phyloP scores from a whole-genome alignment of 2,329 filamentous ascomycete genomes.

The Sporothrix sp. region DNA sequence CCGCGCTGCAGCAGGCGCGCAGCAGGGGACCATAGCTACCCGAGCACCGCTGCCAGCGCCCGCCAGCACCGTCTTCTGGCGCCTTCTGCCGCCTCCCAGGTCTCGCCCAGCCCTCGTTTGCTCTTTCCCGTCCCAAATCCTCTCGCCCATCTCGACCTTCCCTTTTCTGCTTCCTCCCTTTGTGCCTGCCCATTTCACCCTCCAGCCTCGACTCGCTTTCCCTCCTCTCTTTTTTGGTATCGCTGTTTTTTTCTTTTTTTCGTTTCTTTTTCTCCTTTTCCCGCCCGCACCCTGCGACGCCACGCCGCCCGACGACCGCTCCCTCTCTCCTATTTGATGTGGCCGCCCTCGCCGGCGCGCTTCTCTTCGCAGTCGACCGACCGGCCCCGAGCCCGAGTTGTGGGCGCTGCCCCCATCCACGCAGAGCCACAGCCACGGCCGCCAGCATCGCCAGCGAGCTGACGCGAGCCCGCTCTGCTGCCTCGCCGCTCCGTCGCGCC shows the following conservation, averaged over 20 bases:
- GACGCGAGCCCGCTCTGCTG: background rate
- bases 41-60: background rate
- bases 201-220: slow-evolving; percentile 3
- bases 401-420: slow-evolving; percentile 16
- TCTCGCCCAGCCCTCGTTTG: slow-evolving; percentile 21
- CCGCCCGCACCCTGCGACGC: background rate
- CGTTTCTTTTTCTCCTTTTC: slow-evolving; percentile 3
- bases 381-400: slow-evolving; percentile 16
- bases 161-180: slow-evolving; percentile 6
- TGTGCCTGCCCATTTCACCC: slow-evolving; percentile 1
- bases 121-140: slow-evolving; percentile 15
- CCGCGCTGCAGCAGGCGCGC: too few relatives aligned
- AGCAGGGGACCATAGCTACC: slow-evolving; percentile 1
- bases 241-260: slow-evolving; percentile 6
- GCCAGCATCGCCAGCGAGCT: slow-evolving; percentile 6
- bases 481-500: background rate
- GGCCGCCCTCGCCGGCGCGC: slow-evolving; percentile 15
- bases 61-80: background rate
- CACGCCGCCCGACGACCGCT: background rate
- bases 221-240: background rate
- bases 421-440: slow-evolving; percentile 9
- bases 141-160: slow-evolving; percentile 13
- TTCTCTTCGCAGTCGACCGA: slow-evolving; percentile 17
- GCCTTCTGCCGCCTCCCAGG: background rate
- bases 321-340: slow-evolving; percentile 15